Evolutionary conservation across 768 basidiomycete species (phyloP).

Genomic region (Tulasnella calospora): DNA sequence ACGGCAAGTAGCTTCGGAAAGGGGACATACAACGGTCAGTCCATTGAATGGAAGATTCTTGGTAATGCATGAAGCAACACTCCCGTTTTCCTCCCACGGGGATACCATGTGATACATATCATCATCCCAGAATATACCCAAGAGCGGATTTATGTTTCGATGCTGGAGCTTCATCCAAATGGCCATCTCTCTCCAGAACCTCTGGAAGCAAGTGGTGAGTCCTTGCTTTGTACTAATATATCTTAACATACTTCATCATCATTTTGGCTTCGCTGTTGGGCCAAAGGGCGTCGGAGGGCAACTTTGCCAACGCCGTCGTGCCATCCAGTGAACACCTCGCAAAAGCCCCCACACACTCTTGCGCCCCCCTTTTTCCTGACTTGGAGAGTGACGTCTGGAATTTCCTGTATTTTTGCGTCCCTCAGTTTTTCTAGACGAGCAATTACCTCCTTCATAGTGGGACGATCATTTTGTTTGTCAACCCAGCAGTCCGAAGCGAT

Average conservation of each 20-base stretch:
- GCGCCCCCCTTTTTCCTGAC: not conserved
- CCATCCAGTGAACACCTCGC: not conserved
- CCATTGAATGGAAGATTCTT: not conserved
- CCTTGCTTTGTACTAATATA: not conserved
- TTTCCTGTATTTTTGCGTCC: not conserved
- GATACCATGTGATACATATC: slow-evolving; percentile 15
- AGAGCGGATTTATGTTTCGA: not conserved
- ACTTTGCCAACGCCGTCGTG: not conserved
- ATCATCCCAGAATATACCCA: slow-evolving; percentile 12
- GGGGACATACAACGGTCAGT: not conserved
- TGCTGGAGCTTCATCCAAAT: slow-evolving; percentile 13
- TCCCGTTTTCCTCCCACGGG: slow-evolving; percentile 16
- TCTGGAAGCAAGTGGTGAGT: not conserved
- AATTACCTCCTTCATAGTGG: not conserved
- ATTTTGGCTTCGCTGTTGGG: not conserved
- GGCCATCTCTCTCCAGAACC: slow-evolving; percentile 10
- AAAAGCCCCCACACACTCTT: not conserved
- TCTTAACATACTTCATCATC: not conserved
- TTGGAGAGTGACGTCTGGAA: not conserved
- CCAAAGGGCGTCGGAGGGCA: not conserved
- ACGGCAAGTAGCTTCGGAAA: not conserved
- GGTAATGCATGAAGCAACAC: slow-evolving; percentile 6
- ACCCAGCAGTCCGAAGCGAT: not conserved
- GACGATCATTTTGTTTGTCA: not conserved
- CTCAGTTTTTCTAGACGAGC: not conserved